These are phyloP conservation scores for Exophiala lecanii-corni DNA, from an alignment of 2,329 filamentous ascomycete species.

Conservation along the genomic window DNA sequence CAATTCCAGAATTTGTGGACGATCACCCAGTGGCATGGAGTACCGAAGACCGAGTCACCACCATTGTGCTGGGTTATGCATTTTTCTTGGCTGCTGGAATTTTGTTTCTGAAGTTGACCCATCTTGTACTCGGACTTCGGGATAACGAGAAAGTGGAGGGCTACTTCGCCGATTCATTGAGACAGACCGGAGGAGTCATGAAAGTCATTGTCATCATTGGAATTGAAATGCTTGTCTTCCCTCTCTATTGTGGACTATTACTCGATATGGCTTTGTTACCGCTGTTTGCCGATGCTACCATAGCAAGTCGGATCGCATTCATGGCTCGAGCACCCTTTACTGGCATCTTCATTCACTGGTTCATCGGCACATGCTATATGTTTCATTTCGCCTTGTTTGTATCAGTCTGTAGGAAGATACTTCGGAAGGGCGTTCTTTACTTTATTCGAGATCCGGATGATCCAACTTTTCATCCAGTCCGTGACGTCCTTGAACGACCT, in stretches of 20 bases:
- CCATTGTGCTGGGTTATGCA: slow-evolving; percentile 75
- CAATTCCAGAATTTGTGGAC: slow-evolving; percentile 33
- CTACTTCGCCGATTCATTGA: slow-evolving; percentile 72
- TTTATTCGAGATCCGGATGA: slow-evolving; percentile 98
- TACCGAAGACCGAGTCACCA: slow-evolving; percentile 62
- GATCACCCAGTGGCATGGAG: slow-evolving; percentile 64
- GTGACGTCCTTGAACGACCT: slow-evolving; percentile 90
- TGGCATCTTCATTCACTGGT: slow-evolving; percentile 97
- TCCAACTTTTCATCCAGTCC: slow-evolving; percentile 94
- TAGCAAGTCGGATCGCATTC: slow-evolving; percentile 73
- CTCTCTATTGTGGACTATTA: slow-evolving; percentile 87
- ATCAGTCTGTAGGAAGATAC: slow-evolving; percentile 97
- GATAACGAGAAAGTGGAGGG: slow-evolving; percentile 61
- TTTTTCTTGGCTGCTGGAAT: slow-evolving; percentile 70
- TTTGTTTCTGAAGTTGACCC: slow-evolving; percentile 71
- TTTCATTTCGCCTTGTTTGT: slow-evolving; percentile 99
- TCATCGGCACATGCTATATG: slow-evolving; percentile 98
- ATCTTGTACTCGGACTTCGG: slow-evolving; percentile 59
- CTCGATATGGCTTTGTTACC: slow-evolving; percentile 85
- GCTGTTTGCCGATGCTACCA: slow-evolving; percentile 75
- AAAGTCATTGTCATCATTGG: slow-evolving; percentile 98
- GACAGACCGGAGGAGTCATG: slow-evolving; percentile 92
- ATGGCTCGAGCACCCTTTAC: slow-evolving; percentile 75
- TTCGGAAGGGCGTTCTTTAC: slow-evolving; percentile 91
- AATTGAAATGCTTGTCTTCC: slow-evolving; percentile 98